Percentiles rank a stretch among this genome's conserved stretches.
Evolutionary conservation across 805 yeast species (phyloP).

Genomic region (Suhomyces sp.): DNA sequence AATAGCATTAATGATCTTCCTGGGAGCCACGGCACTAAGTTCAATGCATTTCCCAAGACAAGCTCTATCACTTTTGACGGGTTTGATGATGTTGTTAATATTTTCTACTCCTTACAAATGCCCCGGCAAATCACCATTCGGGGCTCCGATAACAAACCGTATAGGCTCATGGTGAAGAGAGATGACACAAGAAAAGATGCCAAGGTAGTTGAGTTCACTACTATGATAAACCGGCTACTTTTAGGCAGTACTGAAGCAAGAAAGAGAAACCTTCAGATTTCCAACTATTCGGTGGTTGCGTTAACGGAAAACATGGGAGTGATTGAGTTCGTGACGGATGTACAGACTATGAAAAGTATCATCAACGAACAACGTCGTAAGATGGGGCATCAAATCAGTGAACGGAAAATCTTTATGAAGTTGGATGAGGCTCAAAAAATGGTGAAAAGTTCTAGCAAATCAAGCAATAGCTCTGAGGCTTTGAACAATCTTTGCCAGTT

Average conservation of each 20-base stretch:
- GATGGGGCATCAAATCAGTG: constrained; percentile 20
- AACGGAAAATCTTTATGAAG: constrained; percentile 22
- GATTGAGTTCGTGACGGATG: constrained; percentile 84
- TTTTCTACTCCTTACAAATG: constrained; percentile 79
- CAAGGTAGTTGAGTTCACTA: constrained; percentile 86
- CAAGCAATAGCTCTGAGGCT: constrained; percentile 10
- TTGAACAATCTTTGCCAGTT: constrained; percentile 17
- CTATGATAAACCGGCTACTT: constrained; percentile 76
- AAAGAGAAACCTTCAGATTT: constrained; percentile 65
- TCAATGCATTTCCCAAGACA: constrained; percentile 44
- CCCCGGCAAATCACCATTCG: constrained; percentile 74
- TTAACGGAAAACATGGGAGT: constrained; percentile 83
- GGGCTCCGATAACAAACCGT: constrained; percentile 76
- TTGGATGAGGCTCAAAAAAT: constrained; percentile 24
- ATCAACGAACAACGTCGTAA: constrained; percentile 20
- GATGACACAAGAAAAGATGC: constrained; percentile 97
- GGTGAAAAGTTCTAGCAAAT: constrained; percentile 15
- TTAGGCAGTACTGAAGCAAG: constrained; percentile 67
- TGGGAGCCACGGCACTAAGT: constrained; percentile 30
- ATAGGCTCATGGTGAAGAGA: constrained; percentile 76
- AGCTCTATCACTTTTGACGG: constrained; percentile 51
- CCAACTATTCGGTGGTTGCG: constrained; percentile 86
- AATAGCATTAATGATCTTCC: constrained; percentile 19
- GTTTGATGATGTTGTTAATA: constrained; percentile 64
- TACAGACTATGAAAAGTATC: constrained; percentile 67